Conservation (phyloP, 208 protist species). For the Balamuthia mandrillaris region DNA sequence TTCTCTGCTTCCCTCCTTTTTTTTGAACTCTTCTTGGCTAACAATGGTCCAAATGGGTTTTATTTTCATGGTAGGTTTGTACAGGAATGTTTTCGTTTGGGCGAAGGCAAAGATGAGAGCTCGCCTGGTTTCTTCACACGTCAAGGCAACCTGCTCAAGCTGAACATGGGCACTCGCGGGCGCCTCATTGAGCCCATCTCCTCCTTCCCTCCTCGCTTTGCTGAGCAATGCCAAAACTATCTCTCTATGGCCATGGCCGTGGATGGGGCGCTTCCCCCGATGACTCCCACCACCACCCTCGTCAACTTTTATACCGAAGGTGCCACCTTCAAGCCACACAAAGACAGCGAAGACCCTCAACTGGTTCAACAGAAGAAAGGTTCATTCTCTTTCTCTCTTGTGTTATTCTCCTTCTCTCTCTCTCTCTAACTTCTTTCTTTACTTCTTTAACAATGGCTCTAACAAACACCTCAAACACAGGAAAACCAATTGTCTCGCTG, state of each 20-base stretch:
- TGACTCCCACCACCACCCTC: neutral
- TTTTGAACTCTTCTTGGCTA: neutral
- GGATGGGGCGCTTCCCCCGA: neutral
- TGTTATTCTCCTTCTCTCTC: too few species aligned
- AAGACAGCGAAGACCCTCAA: constrained; percentile 31
- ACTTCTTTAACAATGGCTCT: too few species aligned
- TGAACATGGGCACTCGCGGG: constrained; percentile 14
- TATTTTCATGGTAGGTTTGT: neutral
- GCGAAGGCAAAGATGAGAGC: too few species aligned
- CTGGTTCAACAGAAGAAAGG: neutral
- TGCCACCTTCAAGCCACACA: constrained; percentile 22
- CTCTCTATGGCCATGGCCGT: neutral
- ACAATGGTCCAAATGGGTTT: neutral
- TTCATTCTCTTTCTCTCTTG: too few species aligned
- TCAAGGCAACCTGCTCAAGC: neutral
- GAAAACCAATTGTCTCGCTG: neutral
- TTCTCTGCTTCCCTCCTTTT: too few species aligned
- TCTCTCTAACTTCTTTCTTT: too few species aligned
- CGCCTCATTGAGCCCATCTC: neutral
- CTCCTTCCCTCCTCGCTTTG: neutral
- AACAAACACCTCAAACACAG: too few species aligned
- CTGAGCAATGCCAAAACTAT: neutral
- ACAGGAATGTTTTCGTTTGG: too few species aligned
- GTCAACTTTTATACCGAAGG: constrained; percentile 7
- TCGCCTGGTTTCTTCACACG: neutral